Conservation (phyloP, 768 basidiomycete genomes). For the Tulasnella sp. region DNA sequence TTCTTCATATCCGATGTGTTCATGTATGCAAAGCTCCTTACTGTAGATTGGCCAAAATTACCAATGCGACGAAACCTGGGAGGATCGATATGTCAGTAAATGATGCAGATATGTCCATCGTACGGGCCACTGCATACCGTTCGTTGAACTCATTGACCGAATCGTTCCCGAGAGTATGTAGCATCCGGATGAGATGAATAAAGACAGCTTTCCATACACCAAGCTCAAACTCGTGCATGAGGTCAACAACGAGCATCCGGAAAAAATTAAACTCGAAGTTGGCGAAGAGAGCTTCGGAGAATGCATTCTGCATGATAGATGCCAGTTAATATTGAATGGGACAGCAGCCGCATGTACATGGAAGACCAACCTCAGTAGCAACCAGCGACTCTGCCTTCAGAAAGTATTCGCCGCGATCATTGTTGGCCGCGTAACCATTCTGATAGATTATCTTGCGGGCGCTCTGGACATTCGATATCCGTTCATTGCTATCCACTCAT, state of each 20-base stretch:
- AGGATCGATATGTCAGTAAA: background rate
- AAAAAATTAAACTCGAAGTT: conserved; percentile 33
- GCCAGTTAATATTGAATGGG: no score
- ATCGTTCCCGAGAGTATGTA: background rate
- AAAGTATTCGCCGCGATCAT: background rate
- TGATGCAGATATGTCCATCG: no score
- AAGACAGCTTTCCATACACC: conserved; percentile 42
- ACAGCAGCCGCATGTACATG: no score
- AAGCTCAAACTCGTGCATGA: conserved; percentile 44
- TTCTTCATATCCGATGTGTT: conserved; percentile 19
- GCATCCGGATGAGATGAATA: conserved; percentile 37
- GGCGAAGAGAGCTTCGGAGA: conserved; percentile 32
- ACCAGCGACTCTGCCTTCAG: background rate
- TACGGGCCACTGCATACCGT: background rate
- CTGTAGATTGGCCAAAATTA: conserved; percentile 4
- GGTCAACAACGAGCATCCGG: conserved; percentile 36
- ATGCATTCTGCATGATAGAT: conserved; percentile 34
- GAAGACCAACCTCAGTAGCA: background rate
- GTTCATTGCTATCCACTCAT: background rate
- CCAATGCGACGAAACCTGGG: conserved; percentile 1
- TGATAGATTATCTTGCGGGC: conserved; percentile 22
- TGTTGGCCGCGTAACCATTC: background rate
- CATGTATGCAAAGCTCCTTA: background rate
- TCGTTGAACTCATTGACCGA: background rate
- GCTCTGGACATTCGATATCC: background rate